phyloP scores from a whole-genome alignment of 2,329 filamentous ascomycete genomes.

The Apiospora rasikravindrae region DNA sequence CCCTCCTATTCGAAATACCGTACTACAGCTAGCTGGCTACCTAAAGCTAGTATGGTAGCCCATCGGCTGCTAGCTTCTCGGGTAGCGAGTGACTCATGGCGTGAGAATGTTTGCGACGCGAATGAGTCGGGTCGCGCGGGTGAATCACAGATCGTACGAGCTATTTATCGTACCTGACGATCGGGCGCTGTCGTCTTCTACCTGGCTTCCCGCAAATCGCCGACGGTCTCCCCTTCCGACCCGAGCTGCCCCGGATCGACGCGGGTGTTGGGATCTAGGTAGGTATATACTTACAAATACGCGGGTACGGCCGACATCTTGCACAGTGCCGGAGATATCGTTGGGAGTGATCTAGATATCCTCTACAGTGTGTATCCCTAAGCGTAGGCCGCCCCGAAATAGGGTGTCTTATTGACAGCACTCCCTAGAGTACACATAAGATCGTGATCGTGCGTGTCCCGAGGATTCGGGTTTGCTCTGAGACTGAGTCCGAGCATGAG shows the following conservation, averaged over 20 bases:
- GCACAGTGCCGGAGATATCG: background rate
- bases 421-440: background rate
- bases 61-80: background rate
- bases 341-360: background rate
- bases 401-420: background rate
- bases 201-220: background rate
- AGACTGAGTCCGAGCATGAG: background rate
- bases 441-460: background rate
- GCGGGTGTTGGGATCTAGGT: background rate
- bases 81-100: conserved; percentile 2
- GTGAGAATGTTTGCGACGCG: background rate
- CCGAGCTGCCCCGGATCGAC: background rate
- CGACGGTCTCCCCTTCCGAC: background rate
- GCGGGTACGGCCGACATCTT: background rate
- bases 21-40: background rate
- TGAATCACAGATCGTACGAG: background rate
- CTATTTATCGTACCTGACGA: background rate
- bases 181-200: background rate
- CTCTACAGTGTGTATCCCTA: background rate
- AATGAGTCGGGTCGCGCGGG: conserved; percentile 3
- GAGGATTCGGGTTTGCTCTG: background rate
- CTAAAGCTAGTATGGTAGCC: background rate
- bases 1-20: background rate
- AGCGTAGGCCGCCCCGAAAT: background rate
- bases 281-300: background rate